phyloP scores from a whole-genome alignment of 2,329 filamentous ascomycete genomes.

The Leptographium galeiforme region DNA sequence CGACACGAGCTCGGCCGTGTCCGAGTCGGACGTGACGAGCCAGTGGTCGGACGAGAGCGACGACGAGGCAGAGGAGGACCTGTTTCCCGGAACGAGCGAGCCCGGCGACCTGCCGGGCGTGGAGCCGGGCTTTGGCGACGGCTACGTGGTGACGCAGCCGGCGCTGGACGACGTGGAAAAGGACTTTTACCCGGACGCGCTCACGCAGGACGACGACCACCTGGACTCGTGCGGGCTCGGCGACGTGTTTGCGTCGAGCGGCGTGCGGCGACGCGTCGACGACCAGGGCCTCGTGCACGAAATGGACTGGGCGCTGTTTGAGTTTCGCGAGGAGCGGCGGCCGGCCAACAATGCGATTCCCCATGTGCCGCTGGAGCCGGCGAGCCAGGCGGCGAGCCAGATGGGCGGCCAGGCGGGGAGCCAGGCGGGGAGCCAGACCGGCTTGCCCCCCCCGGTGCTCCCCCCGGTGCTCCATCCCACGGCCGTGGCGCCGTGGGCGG shows the following conservation, averaged over 20 bases:
- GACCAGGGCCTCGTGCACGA: conserved; percentile 67
- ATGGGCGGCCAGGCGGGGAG: neutral
- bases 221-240: conserved; percentile 70
- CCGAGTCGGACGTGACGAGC: conserved; percentile 38
- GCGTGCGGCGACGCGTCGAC: conserved; percentile 62
- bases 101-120: conserved; percentile 69
- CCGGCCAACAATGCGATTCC: conserved; percentile 62
- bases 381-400: neutral
- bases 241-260: conserved; percentile 78
- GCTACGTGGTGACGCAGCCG: conserved; percentile 77
- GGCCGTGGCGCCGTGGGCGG: conserved; percentile 42
- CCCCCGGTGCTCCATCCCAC: conserved; percentile 38
- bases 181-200: conserved; percentile 65
- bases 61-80: neutral
- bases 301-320: conserved; percentile 89
- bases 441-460: too few relatives aligned
- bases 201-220: conserved; percentile 66
- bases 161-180: conserved; percentile 77
- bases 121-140: conserved; percentile 58
- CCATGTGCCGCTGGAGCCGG: conserved; percentile 10
- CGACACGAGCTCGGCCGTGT: conserved; percentile 41
- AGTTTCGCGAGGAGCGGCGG: conserved; percentile 57
- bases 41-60: conserved; percentile 27
- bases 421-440: too few relatives aligned
- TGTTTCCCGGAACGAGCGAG: conserved; percentile 23